These are phyloP conservation scores for Mycena latifolia DNA, from an alignment of 768 basidiomycete species.

Conservation along the genomic window DNA sequence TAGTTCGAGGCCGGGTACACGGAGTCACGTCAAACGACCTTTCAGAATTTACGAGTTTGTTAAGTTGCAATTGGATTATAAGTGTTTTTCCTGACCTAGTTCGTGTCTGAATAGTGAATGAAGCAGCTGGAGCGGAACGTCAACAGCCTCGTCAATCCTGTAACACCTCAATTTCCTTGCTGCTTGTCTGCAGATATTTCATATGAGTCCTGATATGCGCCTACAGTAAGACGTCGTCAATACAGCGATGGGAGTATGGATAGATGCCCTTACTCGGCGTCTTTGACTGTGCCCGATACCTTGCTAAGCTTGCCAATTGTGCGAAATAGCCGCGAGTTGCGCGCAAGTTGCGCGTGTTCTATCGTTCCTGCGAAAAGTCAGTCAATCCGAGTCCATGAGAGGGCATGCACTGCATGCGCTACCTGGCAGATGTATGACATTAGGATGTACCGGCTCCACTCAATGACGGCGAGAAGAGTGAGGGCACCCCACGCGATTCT, in stretches of 20 bases:
- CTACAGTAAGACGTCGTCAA: slow-evolving; percentile 46
- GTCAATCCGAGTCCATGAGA: too few species aligned
- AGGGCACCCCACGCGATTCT: slow-evolving; percentile 84
- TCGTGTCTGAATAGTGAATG: too few species aligned
- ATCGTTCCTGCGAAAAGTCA: slow-evolving; percentile 73
- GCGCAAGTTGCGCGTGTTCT: slow-evolving; percentile 86
- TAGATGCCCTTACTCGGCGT: slow-evolving; percentile 57
- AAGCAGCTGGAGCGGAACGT: too few species aligned
- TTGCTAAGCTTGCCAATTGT: slow-evolving; percentile 80
- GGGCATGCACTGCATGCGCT: slow-evolving; percentile 1
- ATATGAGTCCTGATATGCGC: slow-evolving; percentile 70
- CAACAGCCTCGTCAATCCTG: slow-evolving; percentile 76
- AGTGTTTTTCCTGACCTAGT: too few species aligned
- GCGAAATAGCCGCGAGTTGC: slow-evolving; percentile 78
- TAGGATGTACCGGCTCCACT: slow-evolving; percentile 69
- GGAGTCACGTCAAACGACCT: too few species aligned
- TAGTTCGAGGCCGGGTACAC: too few species aligned
- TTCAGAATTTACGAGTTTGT: too few species aligned
- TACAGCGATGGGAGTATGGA: not conserved
- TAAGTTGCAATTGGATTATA: too few species aligned
- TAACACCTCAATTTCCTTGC: slow-evolving; percentile 73
- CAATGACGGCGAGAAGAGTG: slow-evolving; percentile 75
- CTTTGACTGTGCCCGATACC: slow-evolving; percentile 67
- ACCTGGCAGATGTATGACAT: slow-evolving; percentile 89
- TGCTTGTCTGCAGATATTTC: slow-evolving; percentile 70